Percentiles rank a stretch among this genome's conserved stretches.
phyloP scores from a whole-genome alignment of 805 yeast genomes.

The Candida insectalens region DNA sequence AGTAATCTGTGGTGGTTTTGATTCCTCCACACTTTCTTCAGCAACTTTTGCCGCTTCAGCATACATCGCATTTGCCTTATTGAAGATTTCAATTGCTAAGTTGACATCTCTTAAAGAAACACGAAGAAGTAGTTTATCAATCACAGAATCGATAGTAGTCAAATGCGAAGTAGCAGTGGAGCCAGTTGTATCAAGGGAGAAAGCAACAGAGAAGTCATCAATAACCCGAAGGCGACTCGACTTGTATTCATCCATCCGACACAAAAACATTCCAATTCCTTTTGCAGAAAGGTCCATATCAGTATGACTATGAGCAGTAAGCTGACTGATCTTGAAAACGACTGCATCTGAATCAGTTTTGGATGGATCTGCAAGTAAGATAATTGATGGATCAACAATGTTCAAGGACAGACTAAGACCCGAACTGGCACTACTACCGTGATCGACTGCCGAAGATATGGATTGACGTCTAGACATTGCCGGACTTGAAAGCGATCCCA shows the following conservation, averaged over 20 bases:
- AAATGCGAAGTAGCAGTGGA: slow-evolving; percentile 48
- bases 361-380: slow-evolving; percentile 73
- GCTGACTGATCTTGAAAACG: slow-evolving; percentile 79
- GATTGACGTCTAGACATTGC: slow-evolving; percentile 4
- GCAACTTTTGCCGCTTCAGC: slow-evolving; percentile 9
- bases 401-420: slow-evolving; percentile 63
- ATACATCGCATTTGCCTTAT: slow-evolving; percentile 56
- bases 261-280: slow-evolving; percentile 79
- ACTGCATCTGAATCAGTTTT: slow-evolving; percentile 69
- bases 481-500: too few species aligned
- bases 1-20: too few species aligned
- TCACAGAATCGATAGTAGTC: slow-evolving; percentile 55
- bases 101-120: slow-evolving; percentile 81
- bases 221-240: slow-evolving; percentile 58
- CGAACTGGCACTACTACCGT: slow-evolving; percentile 17
- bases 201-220: slow-evolving; percentile 80
- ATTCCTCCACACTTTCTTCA: neutral
- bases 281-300: slow-evolving; percentile 58
- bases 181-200: slow-evolving; percentile 63
- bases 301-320: slow-evolving; percentile 59
- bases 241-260: slow-evolving; percentile 62
- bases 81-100: slow-evolving; percentile 65
- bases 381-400: slow-evolving; percentile 66
- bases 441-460: slow-evolving; percentile 5
- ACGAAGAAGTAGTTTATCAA: slow-evolving; percentile 75